Conservation (phyloP, 495 filamentous ascomycete genomes). For the Thozetella sp. region DNA sequence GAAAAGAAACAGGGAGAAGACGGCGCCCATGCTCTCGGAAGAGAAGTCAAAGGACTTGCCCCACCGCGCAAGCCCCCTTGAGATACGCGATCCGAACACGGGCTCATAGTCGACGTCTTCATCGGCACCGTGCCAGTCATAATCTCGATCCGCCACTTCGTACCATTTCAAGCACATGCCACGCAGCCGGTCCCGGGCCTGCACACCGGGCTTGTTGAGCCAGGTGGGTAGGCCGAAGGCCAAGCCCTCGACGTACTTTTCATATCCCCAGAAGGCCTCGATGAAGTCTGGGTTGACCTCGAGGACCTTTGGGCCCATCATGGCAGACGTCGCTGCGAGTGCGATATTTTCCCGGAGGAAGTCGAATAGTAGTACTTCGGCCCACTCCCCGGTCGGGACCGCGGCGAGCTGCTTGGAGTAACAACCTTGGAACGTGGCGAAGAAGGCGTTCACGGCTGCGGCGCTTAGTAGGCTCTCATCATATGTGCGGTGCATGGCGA, state of each 20-base stretch:
- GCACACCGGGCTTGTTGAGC: slow-evolving; percentile 47
- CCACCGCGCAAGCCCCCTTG: too few relatives aligned
- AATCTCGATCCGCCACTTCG: too few relatives aligned
- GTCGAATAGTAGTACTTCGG: background rate
- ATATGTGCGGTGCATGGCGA: background rate
- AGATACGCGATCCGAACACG: too few relatives aligned
- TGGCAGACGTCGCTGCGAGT: background rate
- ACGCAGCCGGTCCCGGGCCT: too few relatives aligned
- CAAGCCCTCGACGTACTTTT: background rate
- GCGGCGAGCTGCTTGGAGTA: too few relatives aligned
- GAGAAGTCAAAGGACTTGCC: too few relatives aligned
- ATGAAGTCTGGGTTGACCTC: slow-evolving; percentile 12
- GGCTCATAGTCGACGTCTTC: too few relatives aligned
- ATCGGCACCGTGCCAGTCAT: too few relatives aligned
- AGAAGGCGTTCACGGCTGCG: too few relatives aligned
- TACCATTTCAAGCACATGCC: too few relatives aligned
- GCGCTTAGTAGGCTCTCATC: background rate
- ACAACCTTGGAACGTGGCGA: too few relatives aligned
- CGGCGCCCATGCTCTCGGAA: too few relatives aligned
- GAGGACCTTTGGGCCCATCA: slow-evolving; percentile 9
- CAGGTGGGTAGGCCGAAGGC: slow-evolving; percentile 27
- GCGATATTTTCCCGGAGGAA: background rate
- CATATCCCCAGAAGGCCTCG: slow-evolving; percentile 17
- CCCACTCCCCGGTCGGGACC: background rate
- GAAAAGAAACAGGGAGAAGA: background rate